Base-by-base conservation (phyloP, 345 rosid genomes). In the Eucalyptus tenuipes region DNA sequence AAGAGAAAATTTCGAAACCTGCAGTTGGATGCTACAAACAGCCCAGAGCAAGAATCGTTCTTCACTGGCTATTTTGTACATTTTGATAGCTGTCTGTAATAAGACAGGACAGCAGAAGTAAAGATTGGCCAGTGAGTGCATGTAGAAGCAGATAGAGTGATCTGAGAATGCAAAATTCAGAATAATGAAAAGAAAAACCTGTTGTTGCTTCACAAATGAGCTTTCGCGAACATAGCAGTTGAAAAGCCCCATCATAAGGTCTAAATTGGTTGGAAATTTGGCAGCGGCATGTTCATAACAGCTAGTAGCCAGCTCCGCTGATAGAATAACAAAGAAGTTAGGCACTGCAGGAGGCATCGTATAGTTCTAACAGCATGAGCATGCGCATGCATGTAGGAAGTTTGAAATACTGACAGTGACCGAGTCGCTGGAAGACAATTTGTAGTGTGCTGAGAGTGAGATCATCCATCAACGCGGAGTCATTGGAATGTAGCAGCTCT, bases 1-100 rank as follows among this genome's bases (percentile, higher is more conserved):
- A 13, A 57, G 42, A 13, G 84, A 49, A 89, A 68, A 88, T 40
- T 44, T 11, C 42, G 59, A 24, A 93, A 98, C 99, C 95, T 98
- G 99, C 89, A 98, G 94, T 52, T 98, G 99, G 93, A 97, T 95
- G 96, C 99, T 98, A 93, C 99, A 97, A 91, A 98, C 98, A 84
- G 99, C 98, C 99, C 99, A 97, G 49, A 98, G 99, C 94, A 97
- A 91, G 90, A 94, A 97, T 91, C 98, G 94, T 91, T 97, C 99
- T 93, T 98, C 99, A 85, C 99, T 98, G 64, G 92, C 95, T 87
- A 94, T 94, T 90, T 98, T 98, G 91, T 98, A 97, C 99, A 98
- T 96, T 94, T 95, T 98, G 88, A 98, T 97, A 88, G 99, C 98
- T 88, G 95, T 96, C 99, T 98, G 98, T 24, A 86, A 89, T 90